These are phyloP conservation scores for Macrophomina tecta DNA, from an alignment of 2,329 filamentous ascomycete genomes.

Conservation along the genomic window DNA sequence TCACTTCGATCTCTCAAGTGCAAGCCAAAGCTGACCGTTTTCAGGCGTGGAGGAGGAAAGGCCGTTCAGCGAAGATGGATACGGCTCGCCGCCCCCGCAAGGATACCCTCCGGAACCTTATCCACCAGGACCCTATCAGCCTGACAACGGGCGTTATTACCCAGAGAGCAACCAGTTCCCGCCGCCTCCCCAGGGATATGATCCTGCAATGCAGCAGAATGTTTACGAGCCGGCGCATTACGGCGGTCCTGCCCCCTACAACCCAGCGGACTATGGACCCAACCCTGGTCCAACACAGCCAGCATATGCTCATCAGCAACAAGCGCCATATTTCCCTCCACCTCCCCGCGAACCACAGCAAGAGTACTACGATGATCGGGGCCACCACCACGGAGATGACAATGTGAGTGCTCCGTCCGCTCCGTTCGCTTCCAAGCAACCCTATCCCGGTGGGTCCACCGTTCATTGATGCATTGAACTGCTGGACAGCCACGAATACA, in stretches of 20 bases:
- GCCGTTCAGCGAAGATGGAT: slow-evolving; percentile 8
- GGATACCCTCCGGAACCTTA: slow-evolving; percentile 24
- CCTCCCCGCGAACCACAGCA: slow-evolving; percentile 39
- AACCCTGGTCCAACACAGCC: slow-evolving; percentile 31
- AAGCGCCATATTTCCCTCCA: slow-evolving; percentile 40
- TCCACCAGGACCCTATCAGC: slow-evolving; percentile 17
- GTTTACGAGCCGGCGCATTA: slow-evolving; percentile 37
- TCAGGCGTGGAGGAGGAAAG: slow-evolving; percentile 32
- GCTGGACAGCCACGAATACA: slow-evolving; percentile 30
- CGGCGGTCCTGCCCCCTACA: slow-evolving; percentile 43
- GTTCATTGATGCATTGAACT: slow-evolving; percentile 31
- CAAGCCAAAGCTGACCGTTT: slow-evolving; percentile 13
- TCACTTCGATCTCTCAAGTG: slow-evolving; percentile 6
- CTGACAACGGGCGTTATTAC: slow-evolving; percentile 46
- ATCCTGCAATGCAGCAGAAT: slow-evolving; percentile 35
- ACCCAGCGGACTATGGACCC: slow-evolving; percentile 54
- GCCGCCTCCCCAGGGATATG: slow-evolving; percentile 49
- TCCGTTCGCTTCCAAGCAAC: slow-evolving; percentile 41
- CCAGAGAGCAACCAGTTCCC: slow-evolving; percentile 56
- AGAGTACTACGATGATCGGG: slow-evolving; percentile 38
- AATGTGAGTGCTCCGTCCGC: slow-evolving; percentile 58
- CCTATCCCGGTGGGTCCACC: slow-evolving; percentile 44
- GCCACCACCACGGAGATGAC: slow-evolving; percentile 47
- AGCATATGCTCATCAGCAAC: slow-evolving; percentile 14
- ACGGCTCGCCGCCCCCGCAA: slow-evolving; percentile 11